These are phyloP conservation scores for Pythium chondricola DNA, from an alignment of 352 stramenopile species.

Conservation along the genomic window DNA sequence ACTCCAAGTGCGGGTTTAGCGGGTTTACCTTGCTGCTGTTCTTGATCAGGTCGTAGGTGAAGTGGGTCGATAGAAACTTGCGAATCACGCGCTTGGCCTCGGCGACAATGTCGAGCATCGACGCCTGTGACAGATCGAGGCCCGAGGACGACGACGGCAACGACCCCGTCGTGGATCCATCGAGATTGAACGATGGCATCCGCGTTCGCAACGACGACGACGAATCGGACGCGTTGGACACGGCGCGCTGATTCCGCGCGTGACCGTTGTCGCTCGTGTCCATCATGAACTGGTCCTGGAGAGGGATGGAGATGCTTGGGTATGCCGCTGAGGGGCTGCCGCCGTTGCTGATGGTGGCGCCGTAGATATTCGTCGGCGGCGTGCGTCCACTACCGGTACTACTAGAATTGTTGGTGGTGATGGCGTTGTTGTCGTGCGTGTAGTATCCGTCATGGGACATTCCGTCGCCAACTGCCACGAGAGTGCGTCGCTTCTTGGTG, in stretches of 20 bases:
- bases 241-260: constrained; percentile 17
- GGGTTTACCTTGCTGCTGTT: constrained; percentile 88
- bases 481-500: constrained; percentile 19
- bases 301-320: constrained; percentile 21
- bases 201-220: neutral
- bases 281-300: constrained; percentile 34
- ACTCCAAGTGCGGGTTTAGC: too few species aligned
- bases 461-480: constrained; percentile 12
- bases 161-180: constrained; percentile 19
- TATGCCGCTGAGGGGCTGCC: constrained; percentile 16
- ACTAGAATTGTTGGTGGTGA: too few species aligned
- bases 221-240: constrained; percentile 6
- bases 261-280: constrained; percentile 18
- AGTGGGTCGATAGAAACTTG: constrained; percentile 83
- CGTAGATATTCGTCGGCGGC: too few species aligned
- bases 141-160: constrained; percentile 25
- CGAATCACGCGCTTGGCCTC: constrained; percentile 80
- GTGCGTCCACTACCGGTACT: too few species aligned
- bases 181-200: constrained; percentile 26
- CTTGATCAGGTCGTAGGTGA: constrained; percentile 96
- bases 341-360: constrained; percentile 14
- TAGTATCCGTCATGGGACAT: constrained; percentile 28
- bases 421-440: constrained; percentile 10
- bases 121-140: constrained; percentile 37
- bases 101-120: constrained; percentile 60